phyloP scores from a whole-genome alignment of 1,284 basidiomycete genomes.

The Phellopilus nigrolimitatus region DNA sequence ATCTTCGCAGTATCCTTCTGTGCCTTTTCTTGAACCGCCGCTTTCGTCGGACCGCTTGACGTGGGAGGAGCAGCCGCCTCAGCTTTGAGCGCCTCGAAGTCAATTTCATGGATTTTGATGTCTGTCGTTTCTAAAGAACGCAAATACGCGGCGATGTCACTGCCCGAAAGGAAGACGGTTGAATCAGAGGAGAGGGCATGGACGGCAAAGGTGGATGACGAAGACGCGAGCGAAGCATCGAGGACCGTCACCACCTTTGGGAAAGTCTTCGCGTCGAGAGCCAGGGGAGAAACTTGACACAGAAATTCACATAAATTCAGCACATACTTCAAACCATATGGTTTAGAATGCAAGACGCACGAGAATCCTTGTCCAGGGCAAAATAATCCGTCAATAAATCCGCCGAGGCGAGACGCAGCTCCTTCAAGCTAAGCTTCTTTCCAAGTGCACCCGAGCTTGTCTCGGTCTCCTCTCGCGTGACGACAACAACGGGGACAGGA shows the following conservation, averaged over 20 bases:
- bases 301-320: slow-evolving; percentile 1
- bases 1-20: slow-evolving; percentile 71
- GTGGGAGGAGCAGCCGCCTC: slow-evolving; percentile 36
- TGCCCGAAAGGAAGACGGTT: slow-evolving; percentile 74
- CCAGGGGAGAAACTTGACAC: slow-evolving; percentile 69
- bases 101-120: slow-evolving; percentile 60
- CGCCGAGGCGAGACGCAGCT: slow-evolving; percentile 83
- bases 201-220: slow-evolving; percentile 62
- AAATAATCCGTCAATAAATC: slow-evolving; percentile 88
- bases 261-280: slow-evolving; percentile 66
- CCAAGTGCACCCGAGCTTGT: slow-evolving; percentile 72
- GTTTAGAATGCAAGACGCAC: slow-evolving; percentile 45
- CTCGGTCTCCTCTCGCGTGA: slow-evolving; percentile 82
- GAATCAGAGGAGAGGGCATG: slow-evolving; percentile 68
- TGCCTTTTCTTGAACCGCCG: slow-evolving; percentile 29
- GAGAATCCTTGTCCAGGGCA: slow-evolving; percentile 78
- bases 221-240: slow-evolving; percentile 69
- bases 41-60: slow-evolving; percentile 32
- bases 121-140: slow-evolving; percentile 62
- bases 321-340: too few relatives aligned
- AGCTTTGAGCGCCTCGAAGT: slow-evolving; percentile 63
- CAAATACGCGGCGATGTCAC: slow-evolving; percentile 72
- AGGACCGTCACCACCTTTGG: slow-evolving; percentile 75
- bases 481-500: slow-evolving; percentile 81
- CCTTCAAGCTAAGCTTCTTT: slow-evolving; percentile 85